Percentiles rank a stretch among this genome's conserved stretches.
These are phyloP conservation scores for Pestalotiopsis sp. DNA, from an alignment of 2,329 filamentous ascomycete species.

Conservation along the genomic window DNA sequence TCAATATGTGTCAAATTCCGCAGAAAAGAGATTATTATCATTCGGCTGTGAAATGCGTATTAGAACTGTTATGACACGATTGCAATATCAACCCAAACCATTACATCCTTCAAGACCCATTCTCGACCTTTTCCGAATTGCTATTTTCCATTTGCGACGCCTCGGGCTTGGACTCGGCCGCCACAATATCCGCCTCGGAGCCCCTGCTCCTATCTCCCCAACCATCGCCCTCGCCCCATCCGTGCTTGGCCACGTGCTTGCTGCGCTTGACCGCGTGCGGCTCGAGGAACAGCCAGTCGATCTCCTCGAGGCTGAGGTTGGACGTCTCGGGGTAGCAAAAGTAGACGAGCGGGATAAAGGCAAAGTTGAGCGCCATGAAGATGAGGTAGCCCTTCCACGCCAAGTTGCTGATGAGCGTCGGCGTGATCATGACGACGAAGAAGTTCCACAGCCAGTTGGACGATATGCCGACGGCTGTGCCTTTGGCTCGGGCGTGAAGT, in stretches of 20 bases:
- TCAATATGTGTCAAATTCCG: no score
- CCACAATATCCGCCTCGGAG: background rate
- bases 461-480: conserved; percentile 34
- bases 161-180: background rate
- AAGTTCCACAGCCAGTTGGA: conserved; percentile 42
- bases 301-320: conserved; percentile 52
- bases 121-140: background rate
- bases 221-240: background rate
- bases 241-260: conserved; percentile 7
- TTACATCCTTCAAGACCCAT: background rate
- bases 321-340: conserved; percentile 56
- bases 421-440: conserved; percentile 43
- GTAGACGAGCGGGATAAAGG: conserved; percentile 45
- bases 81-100: no score
- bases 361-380: conserved; percentile 51
- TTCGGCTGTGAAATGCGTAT: background rate
- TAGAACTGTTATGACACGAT: background rate
- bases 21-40: no score
- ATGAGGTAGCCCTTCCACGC: conserved; percentile 56
- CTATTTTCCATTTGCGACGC: conserved; percentile 1
- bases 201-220: background rate
- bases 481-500: conserved; percentile 33
- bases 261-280: conserved; percentile 12
- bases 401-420: conserved; percentile 48
- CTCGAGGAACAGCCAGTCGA: conserved; percentile 48